Base-by-base conservation (phyloP, 495 filamentous ascomycete genomes). In the Neurospora cerealis region DNA sequence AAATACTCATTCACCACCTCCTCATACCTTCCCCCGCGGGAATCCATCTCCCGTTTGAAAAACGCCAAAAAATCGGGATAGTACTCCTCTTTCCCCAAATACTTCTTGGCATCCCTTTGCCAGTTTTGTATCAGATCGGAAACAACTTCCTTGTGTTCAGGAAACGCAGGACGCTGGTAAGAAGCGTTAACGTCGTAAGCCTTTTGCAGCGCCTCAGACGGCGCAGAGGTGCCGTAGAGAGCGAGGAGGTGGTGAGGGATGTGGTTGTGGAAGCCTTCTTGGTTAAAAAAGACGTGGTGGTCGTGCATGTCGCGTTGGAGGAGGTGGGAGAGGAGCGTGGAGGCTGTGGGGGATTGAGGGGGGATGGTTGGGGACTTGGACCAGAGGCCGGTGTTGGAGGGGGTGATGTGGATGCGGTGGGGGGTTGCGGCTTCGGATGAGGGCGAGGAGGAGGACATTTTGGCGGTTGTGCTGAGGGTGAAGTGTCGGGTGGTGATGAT, bases 261-360 rank as follows among this genome's bases (percentile, higher is more conserved):
- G 44, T 85, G 87, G 85, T 91, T 91, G 76, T 93, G 92, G 75
- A 91, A 95, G 0, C 90, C 89, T 2, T 79, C 74, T 1, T 87
- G 34, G 74, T 93, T 93, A 84, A 93, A 96, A 81, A 90, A 97
- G 37, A 93, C 89, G 78, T 97, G 92, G 78, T 95, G 86, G 37
- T 86, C 83, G 85, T 86, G 24, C 62, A 13, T 66, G 42, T 73
- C 71, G 19, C 21, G 5, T 38, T 40, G 54, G 1, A 66, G 54
- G 3, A 66, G 54, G 28, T 0, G 60, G 15, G 69, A 38, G 39
- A 71, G 24, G 70, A 71, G 28, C 2, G 28, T 13, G 9, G 36
- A 38, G 77, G 69, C 83, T 83, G 1, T 91, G 91, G 5, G 83
- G 81, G 75, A 92, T 85, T 15, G 85, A 77, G 2, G 86, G 80